Evolutionary conservation across 176 grass and related monocot species (phyloP).

Genomic region (Carex cristatella): DNA sequence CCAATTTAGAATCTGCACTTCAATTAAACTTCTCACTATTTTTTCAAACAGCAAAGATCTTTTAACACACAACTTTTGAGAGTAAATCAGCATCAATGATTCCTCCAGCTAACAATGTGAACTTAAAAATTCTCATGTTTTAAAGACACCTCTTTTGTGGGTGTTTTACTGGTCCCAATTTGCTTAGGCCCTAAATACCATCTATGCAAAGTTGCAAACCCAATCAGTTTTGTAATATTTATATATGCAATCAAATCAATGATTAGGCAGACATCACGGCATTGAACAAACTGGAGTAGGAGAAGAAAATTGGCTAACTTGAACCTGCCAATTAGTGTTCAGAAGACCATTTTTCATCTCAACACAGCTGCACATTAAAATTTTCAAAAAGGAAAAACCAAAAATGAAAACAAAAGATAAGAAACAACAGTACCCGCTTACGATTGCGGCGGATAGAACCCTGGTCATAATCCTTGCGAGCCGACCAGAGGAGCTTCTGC

Average conservation of each 20-base stretch:
- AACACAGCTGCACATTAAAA: neutral
- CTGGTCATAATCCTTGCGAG: slow-evolving; percentile 84
- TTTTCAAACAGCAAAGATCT: neutral
- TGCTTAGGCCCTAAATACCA: neutral
- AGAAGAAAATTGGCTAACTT: neutral
- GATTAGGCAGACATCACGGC: neutral
- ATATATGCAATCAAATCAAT: neutral
- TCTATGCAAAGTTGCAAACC: neutral
- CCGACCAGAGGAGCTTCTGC: slow-evolving; percentile 86
- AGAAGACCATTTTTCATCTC: neutral
- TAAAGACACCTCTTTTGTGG: neutral
- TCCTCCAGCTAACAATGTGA: no score
- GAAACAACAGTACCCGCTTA: slow-evolving; percentile 51
- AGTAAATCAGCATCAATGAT: no score
- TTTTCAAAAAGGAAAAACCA: neutral
- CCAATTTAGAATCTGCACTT: neutral
- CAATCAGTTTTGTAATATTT: neutral
- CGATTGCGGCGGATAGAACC: slow-evolving; percentile 77
- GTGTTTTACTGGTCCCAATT: neutral
- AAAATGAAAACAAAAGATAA: neutral
- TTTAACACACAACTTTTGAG: no score
- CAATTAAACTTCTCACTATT: neutral
- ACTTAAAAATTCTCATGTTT: no score
- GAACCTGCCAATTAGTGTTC: neutral
- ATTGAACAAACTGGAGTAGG: neutral